A percentile compares a stretch with the other conserved stretches of the same genome.
phyloP scores from a whole-genome alignment of 2,329 filamentous ascomycete species.

The Claviceps capensis region DNA sequence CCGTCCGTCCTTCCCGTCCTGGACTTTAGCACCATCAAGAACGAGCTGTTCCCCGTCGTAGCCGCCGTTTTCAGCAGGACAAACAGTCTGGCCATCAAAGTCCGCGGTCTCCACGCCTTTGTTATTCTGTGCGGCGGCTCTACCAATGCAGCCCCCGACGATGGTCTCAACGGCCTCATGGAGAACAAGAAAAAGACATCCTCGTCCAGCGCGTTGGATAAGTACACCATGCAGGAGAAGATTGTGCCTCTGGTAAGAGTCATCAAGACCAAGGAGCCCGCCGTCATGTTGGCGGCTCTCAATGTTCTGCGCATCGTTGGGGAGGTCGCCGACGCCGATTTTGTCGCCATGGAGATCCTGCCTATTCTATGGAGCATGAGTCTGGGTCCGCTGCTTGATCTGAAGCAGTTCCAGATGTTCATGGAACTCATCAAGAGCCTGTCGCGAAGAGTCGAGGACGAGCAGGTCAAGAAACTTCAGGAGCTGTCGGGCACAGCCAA shows the following conservation, averaged over 20 bases:
- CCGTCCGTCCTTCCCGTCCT: slow-evolving; percentile 73
- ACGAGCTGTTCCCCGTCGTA: slow-evolving; percentile 88
- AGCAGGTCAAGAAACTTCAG: slow-evolving; percentile 78
- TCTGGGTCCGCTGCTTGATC: slow-evolving; percentile 74
- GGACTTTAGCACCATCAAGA: slow-evolving; percentile 94
- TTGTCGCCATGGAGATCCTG: slow-evolving; percentile 80
- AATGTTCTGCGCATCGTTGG: slow-evolving; percentile 77
- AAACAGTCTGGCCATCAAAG: slow-evolving; percentile 86
- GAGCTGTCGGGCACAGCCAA: slow-evolving; percentile 56
- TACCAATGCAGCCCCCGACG: slow-evolving; percentile 31
- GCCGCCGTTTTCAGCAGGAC: slow-evolving; percentile 85
- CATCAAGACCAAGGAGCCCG: slow-evolving; percentile 96
- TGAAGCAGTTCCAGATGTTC: slow-evolving; percentile 78
- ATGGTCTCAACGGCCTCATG: slow-evolving; percentile 58
- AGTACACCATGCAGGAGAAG: slow-evolving; percentile 97
- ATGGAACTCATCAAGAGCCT: slow-evolving; percentile 78
- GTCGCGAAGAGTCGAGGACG: slow-evolving; percentile 69
- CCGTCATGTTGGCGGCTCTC: slow-evolving; percentile 89
- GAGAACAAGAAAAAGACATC: slow-evolving; percentile 46
- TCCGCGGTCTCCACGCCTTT: slow-evolving; percentile 81
- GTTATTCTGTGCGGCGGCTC: slow-evolving; percentile 76
- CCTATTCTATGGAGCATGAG: slow-evolving; percentile 87
- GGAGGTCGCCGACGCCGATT: slow-evolving; percentile 70
- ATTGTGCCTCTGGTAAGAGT: slow-evolving; percentile 78
- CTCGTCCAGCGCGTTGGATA: slow-evolving; percentile 74